phyloP scores from a whole-genome alignment of 164 flowering plant species.

The Vitis riparia region DNA sequence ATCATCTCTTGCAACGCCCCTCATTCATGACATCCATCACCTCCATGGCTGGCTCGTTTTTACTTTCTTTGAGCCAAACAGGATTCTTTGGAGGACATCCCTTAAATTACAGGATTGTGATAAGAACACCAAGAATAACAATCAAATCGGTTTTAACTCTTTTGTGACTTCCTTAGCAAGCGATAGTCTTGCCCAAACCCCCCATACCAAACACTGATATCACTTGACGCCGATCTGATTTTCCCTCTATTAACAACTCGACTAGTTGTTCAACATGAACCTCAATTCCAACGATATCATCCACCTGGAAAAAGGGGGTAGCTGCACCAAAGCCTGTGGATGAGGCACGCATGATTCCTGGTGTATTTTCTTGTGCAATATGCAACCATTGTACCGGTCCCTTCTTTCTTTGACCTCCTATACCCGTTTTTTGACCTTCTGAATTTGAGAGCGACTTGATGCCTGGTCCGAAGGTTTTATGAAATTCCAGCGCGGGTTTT shows the following conservation, averaged over 20 bases:
- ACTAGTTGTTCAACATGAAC: neutral
- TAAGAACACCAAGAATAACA: constrained; percentile 17
- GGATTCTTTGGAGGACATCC: constrained; percentile 5
- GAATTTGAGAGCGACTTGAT: neutral
- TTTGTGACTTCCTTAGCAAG: constrained; percentile 16
- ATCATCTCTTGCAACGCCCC: constrained; percentile 8
- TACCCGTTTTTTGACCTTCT: constrained; percentile 10
- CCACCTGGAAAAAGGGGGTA: constrained; percentile 12
- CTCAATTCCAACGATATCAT: constrained; percentile 14
- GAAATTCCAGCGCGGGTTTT: neutral
- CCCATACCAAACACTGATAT: constrained; percentile 21
- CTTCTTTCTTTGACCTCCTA: constrained; percentile 12
- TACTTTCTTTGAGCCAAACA: constrained; percentile 8
- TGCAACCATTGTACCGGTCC: constrained; percentile 10
- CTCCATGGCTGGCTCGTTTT: constrained; percentile 2
- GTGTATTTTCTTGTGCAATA: neutral
- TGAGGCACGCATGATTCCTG: neutral
- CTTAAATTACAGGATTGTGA: constrained; percentile 7
- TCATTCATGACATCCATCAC: constrained; percentile 11
- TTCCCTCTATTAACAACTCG: neutral
- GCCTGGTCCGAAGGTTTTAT: no score
- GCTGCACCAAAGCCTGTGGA: constrained; percentile 18
- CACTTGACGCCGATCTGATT: neutral
- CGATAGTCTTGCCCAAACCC: constrained; percentile 18
- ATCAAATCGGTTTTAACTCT: constrained; percentile 4